Evolutionary conservation across 2,329 filamentous ascomycete species (phyloP).

Genomic region (Myriosclerotinia curreyana): DNA sequence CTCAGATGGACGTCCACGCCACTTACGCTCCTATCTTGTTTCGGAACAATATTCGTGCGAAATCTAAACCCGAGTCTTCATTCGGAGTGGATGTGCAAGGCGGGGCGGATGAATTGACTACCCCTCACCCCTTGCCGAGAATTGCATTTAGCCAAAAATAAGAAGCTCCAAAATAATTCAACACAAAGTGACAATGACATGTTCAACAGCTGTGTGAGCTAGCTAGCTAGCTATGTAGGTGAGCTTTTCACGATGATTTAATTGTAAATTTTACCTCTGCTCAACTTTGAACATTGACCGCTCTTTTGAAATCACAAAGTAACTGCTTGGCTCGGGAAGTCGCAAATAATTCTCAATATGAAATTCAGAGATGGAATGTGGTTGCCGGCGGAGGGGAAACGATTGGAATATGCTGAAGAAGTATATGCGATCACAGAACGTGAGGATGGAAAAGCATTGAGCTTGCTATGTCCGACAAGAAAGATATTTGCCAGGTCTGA

Average conservation of each 20-base stretch:
- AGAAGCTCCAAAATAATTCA: neutral
- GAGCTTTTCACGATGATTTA: neutral
- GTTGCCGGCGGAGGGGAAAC: slow-evolving; percentile 58
- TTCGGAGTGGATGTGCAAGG: slow-evolving; percentile 3
- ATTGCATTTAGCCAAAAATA: slow-evolving; percentile 18
- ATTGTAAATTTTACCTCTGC: neutral
- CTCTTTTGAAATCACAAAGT: neutral
- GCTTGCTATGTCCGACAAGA: slow-evolving; percentile 55
- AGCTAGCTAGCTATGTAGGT: neutral
- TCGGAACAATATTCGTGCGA: slow-evolving; percentile 22
- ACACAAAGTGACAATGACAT: slow-evolving; percentile 1
- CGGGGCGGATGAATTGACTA: slow-evolving; percentile 18
- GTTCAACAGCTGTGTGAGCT: slow-evolving; percentile 1
- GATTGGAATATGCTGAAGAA: slow-evolving; percentile 64
- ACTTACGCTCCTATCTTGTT: too few relatives aligned
- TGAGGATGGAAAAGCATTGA: slow-evolving; percentile 48
- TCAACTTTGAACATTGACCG: neutral
- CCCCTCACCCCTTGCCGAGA: slow-evolving; percentile 16
- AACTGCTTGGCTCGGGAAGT: neutral
- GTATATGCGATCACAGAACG: slow-evolving; percentile 49
- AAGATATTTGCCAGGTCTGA: slow-evolving; percentile 55
- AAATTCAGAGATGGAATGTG: slow-evolving; percentile 67
- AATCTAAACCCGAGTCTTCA: neutral
- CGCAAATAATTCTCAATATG: slow-evolving; percentile 42
- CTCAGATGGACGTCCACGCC: too few relatives aligned